Percentiles rank a stretch among this genome's conserved stretches.
Evolutionary conservation across 2,329 filamentous ascomycete species (phyloP).

Genomic region (Fusarium pseudocircinatum): DNA sequence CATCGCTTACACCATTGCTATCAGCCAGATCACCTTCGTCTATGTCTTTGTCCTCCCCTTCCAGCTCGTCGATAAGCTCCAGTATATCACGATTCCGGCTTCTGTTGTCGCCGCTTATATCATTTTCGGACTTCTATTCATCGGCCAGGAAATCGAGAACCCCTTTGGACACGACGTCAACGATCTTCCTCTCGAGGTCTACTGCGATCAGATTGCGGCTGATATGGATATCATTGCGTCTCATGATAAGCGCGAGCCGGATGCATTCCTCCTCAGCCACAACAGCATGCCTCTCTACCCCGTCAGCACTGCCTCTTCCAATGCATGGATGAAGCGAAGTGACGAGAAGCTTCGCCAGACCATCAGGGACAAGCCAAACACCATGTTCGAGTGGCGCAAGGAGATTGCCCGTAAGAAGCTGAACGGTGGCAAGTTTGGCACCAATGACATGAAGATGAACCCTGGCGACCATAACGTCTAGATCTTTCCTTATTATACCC

Average conservation of each 20-base stretch:
- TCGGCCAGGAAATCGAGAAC: conserved; percentile 85
- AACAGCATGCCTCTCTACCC: conserved; percentile 67
- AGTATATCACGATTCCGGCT: conserved; percentile 82
- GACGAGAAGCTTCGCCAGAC: conserved; percentile 52
- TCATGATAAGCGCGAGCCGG: conserved; percentile 48
- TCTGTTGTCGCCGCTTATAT: conserved; percentile 80
- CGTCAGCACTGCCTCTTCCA: conserved; percentile 53
- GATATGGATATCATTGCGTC: conserved; percentile 80
- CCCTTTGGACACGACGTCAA: conserved; percentile 87
- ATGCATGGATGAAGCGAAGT: conserved; percentile 53
- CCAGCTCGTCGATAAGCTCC: conserved; percentile 72
- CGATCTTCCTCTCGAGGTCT: conserved; percentile 79
- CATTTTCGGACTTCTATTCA: conserved; percentile 78
- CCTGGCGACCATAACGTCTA: conserved; percentile 41
- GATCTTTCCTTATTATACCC: conserved; percentile 3
- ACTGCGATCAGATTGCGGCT: conserved; percentile 76
- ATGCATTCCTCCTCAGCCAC: conserved; percentile 46
- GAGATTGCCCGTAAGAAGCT: conserved; percentile 33
- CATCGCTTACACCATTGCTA: conserved; percentile 84
- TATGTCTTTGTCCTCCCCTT: conserved; percentile 85
- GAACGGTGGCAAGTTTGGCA: conserved; percentile 4
- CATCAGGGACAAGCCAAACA: conserved; percentile 53
- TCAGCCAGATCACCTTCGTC: conserved; percentile 86
- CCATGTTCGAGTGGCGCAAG: conserved; percentile 49
- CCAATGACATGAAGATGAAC: conserved; percentile 10